Base-by-base conservation (phyloP, 495 filamentous ascomycete genomes). In the Cercophora scortea region DNA sequence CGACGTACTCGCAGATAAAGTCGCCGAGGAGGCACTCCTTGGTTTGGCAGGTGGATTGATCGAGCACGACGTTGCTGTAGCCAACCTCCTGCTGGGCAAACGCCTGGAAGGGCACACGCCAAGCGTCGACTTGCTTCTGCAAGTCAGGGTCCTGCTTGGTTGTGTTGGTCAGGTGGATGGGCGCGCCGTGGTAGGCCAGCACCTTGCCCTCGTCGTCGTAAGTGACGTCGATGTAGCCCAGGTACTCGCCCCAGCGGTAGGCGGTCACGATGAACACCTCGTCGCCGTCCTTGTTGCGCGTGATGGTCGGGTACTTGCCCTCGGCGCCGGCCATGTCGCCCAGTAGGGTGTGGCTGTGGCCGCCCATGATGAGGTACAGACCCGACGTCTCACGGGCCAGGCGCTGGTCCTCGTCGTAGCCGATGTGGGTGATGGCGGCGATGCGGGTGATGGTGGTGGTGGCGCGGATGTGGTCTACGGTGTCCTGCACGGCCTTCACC, bases 221-320 rank as follows among this genome's bases (percentile, higher is more conserved):
- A 4, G 74, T 74, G 11, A 81, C 74, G 54, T 80, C 76, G 46
- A 82, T 81, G 58, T 79, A 81, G 43, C 78, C 79, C 2, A 81
- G 62, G 39, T 82, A 81, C 64, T 81, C 75, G 32, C 79, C 79
- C 80, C 79, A 82, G 42, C 79, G 74, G 54, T 77, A 79, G 16
- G 78, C 70, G 10, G 76, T 78, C 12, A 83, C 79, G 52, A 82
- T 76, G 57, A 82, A 82, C 19, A 82, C 79, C 58, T 82, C 80
- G 7, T 82, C 76, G 34, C 77, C 80, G 47, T 78, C 72, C 53
- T 69, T 65, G 59, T 83, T 82, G 8, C 69, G 60, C 38, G 65
- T 69, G 45, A 83, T 73, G 17, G 80, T 83, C 6, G 79, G 80
- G 52, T 82, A 83, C 18, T 67, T 64, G 9, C 80, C 79, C 42